A percentile compares a stretch with the other conserved stretches of the same genome.
phyloP scores from a whole-genome alignment of 495 filamentous ascomycete genomes.

The Penicillium ochrochloron region DNA sequence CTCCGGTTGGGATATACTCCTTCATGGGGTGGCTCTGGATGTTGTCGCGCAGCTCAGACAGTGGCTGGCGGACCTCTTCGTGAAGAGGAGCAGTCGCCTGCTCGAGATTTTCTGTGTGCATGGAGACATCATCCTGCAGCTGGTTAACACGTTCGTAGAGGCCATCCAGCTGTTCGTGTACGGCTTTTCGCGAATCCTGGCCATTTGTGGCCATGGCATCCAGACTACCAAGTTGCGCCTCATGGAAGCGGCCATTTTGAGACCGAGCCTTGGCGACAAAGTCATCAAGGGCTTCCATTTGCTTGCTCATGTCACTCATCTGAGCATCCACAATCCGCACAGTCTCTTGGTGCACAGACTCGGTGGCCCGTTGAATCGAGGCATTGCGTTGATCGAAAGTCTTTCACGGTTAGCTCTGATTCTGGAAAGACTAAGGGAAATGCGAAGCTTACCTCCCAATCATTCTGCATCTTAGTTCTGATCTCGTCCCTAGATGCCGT shows the following conservation, averaged over 20 bases:
- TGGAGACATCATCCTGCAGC: constrained; percentile 65
- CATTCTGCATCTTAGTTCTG: constrained; percentile 80
- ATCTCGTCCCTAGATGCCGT: constrained; percentile 72
- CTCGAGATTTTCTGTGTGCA: constrained; percentile 56
- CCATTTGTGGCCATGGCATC: constrained; percentile 64
- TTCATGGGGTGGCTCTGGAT: constrained; percentile 64
- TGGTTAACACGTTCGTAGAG: constrained; percentile 64
- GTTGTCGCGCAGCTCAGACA: constrained; percentile 67
- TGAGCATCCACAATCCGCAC: constrained; percentile 89
- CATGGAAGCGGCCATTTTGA: constrained; percentile 77
- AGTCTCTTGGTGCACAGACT: constrained; percentile 89
- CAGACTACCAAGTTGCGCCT: constrained; percentile 65
- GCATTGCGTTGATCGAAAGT: constrained; percentile 76
- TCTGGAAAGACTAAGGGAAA: neutral
- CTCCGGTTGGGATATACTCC: constrained; percentile 82
- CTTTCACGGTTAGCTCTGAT: constrained; percentile 50
- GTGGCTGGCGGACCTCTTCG: constrained; percentile 65
- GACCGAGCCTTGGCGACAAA: constrained; percentile 84
- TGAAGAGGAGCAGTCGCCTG: constrained; percentile 62
- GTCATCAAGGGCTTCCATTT: constrained; percentile 88
- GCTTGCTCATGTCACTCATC: constrained; percentile 78
- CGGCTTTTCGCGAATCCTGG: constrained; percentile 68
- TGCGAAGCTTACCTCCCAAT: constrained; percentile 72
- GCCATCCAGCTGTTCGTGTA: constrained; percentile 66
- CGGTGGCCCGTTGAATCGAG: constrained; percentile 78